Base-by-base conservation (phyloP, 2,329 filamentous ascomycete species). In the Fusarium fujikuroi region DNA sequence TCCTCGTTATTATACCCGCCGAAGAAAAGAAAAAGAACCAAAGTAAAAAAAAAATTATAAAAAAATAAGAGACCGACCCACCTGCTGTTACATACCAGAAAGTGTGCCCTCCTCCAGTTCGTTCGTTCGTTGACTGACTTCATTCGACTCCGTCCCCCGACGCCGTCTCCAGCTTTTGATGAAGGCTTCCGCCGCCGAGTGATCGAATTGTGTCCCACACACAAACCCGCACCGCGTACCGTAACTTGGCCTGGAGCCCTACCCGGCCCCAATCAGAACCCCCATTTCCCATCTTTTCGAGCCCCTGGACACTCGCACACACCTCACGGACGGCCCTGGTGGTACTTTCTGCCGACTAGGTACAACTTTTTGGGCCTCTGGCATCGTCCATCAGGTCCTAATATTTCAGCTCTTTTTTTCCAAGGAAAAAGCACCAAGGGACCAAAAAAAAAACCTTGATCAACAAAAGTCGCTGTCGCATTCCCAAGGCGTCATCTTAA, bases 261-360 rank as follows among this genome's bases (percentile, higher is more conserved):
- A 76, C 57, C 62, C 70, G 63, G 69, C 56, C 66, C 75, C 75
- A 77, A 77, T 77, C 75, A 77, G 60, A 69, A 42, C 42, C 62
- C 44, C 49, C 57, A 62, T 63, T 52, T 66, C 59, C 56, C 64
- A 73, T 70, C 70, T 70, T 62, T 70, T 70, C 52, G 65, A 73
- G 54, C 70, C 71, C 71, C 71, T 74, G 50, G 58, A 68, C 66
- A 59, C 58, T 74, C 70, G 70, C 70, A 70, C 70, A 73, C 70
- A 46, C 44, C 44, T 46, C 14, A 66, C 60, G 39, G 69, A 66
- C 63, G 65, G 65, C 60, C 46, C 71, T 67, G 66, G 66, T 66
- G 66, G 47, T 74, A 74, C 70, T 72, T 73, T 73, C 69, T 58
- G 43, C 71, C 71, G 54, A 73, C 70, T 69, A 62, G 44, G 44